Base-by-base conservation (phyloP, 2,329 filamentous ascomycete species). In the Fusarium paranaense region DNA sequence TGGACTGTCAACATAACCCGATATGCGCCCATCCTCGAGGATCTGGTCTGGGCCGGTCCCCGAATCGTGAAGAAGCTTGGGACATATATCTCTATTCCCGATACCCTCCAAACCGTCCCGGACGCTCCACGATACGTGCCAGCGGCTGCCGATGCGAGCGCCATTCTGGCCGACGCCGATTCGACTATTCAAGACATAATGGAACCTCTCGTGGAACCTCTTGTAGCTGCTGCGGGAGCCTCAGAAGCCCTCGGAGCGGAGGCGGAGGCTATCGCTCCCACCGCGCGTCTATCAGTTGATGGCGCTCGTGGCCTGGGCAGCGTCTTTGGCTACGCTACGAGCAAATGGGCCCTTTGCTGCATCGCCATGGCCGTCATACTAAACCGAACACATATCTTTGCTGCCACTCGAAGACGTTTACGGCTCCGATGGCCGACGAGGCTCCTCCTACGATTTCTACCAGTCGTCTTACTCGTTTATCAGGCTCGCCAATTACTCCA, bases 371-470 rank as follows among this genome's bases (percentile, higher is more conserved):
- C 95, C 25, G 90, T 98, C 67, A 85, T 98, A 67, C 87, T 98
- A 27, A 98, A 98, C 81, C 91, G 97, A 66, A 97, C 97, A 8
- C 92, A 95, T 67, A 97, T 98, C 76, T 98, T 98, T 82, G 96
- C 95, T 47, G 96, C 95, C 0, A 96, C 95, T 16, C 89, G 97
- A 71, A 90, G 95, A 62, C 91, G 94, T 62, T 86, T 98, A n/a
- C 89, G 89, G 11, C 87, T 98, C 3, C 89, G 89, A 64, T 96
- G 94, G 91, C 89, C 91, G 38, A 85, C 92, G 61, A 91, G 95
- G 50, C 82, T 97, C 5, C 81, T 91, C 9, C 82, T 98, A 16
- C 93, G 95, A 61, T 84, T 92, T 35, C 80, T 92, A 4, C 94
- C 95, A 0, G 92, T 97, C 47, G 42, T 92, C 6, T 85, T 95